Evolutionary conservation across 192 early-diverging fungal species (phyloP).

Genomic region (Phycomyces blakesleeanus): DNA sequence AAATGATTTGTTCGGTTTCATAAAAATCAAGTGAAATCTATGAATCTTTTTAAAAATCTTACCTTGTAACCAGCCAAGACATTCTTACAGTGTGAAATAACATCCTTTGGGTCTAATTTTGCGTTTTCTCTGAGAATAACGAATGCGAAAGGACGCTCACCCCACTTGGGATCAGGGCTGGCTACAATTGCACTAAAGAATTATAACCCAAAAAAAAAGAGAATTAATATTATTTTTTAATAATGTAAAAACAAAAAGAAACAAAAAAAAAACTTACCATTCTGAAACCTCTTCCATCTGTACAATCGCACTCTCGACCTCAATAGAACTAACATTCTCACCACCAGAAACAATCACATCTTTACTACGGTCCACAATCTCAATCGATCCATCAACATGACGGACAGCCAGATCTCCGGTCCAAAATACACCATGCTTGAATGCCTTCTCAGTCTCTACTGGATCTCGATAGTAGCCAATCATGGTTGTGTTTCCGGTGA

Average conservation of each 20-base stretch:
- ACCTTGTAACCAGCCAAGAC: conserved; percentile 54
- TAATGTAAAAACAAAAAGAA: no score
- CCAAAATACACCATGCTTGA: conserved; percentile 52
- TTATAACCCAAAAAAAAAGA: no score
- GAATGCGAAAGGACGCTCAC: conserved; percentile 57
- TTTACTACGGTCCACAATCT: conserved; percentile 56
- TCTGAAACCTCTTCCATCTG: conserved; percentile 49
- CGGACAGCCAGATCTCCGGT: conserved; percentile 60
- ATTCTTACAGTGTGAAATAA: conserved; percentile 40
- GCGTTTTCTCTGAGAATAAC: conserved; percentile 44
- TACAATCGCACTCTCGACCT: conserved; percentile 51
- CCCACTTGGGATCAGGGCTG: conserved; percentile 53
- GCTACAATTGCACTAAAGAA: conserved; percentile 50
- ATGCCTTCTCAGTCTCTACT: conserved; percentile 53
- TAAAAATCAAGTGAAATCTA: no score
- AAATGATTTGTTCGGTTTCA: no score
- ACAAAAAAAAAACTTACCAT: conserved; percentile 18
- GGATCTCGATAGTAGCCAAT: conserved; percentile 50
- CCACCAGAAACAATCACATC: conserved; percentile 64
- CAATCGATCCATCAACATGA: conserved; percentile 55
- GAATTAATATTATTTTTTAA: no score
- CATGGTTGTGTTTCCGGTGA: conserved; percentile 56
- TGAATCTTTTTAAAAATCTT: no score
- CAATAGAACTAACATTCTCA: conserved; percentile 56
- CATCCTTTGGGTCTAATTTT: conserved; percentile 14